Base-by-base conservation (phyloP, 2,329 filamentous ascomycete genomes). In the Fusarium xyrophilum region DNA sequence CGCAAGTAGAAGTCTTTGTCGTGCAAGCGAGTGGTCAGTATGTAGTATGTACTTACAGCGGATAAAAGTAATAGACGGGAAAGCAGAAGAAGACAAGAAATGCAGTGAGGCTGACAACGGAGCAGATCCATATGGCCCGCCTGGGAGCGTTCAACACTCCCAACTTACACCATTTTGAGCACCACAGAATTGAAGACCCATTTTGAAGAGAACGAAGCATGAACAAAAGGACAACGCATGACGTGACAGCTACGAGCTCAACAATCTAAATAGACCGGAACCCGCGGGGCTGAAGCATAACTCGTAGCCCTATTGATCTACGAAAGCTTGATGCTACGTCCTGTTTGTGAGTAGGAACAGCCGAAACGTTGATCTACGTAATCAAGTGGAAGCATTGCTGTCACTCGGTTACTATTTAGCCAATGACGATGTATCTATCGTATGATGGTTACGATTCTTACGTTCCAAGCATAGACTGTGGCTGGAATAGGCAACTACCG, bases 1-100 rank as follows among this genome's bases (percentile, higher is more conserved):
- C 9, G 9, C 12, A 25, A 25, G 4, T 8, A 0, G 15, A 25
- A 14, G 12, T 6, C 6, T 3, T 19, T 14, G 8, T 3, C 10
- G 3, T 6, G 27, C 4, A 21, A 8, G 6, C 5, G 13, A 5
- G n/a, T 23, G 11, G 7, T 4, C 2, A 13, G 5, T 1, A 10
- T 19, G 2, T 7, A 13, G 5, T 1, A 10, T 19, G 2, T 7
- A 27, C 54, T 39, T 25, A 56, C 54, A 23, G 7, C 2, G 32
- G 33, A 27, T 21, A n/a, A 12, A 52, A 7, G 1, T 27, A 50
- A 17, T 33, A 28, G 13, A 25, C 6, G 2, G 33, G 21, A 23
- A 39, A n/a, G 10, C 11, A 56, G n/a, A 56, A 38, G 5, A 32
- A 38, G 17, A 30, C 6, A 7, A 54, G 21, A 17, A 51, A 51